Conservation (phyloP, 2,329 filamentous ascomycete species). For the Exophiala sp. region DNA sequence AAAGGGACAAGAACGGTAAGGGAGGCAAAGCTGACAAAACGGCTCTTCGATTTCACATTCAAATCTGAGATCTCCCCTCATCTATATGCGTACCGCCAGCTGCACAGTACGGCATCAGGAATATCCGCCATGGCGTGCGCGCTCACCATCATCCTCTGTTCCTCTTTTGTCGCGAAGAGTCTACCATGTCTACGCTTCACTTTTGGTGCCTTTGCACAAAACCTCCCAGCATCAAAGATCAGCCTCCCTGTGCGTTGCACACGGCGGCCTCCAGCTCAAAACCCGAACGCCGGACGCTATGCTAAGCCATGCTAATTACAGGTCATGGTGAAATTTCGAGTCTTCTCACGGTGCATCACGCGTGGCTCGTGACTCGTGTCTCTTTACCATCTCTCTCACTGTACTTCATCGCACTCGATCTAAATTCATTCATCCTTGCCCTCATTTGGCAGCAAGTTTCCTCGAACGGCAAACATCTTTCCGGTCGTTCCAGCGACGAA, state of each 20-base stretch:
- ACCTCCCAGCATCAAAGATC: background rate
- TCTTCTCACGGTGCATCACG: background rate
- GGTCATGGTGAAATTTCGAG: background rate
- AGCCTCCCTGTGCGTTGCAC: background rate
- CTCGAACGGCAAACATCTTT: slow-evolving; percentile 97
- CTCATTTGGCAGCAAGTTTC: slow-evolving; percentile 58
- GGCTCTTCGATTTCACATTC: too few species aligned
- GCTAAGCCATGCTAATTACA: slow-evolving; percentile 1
- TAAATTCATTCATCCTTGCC: slow-evolving; percentile 8
- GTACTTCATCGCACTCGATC: background rate
- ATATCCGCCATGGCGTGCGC: too few species aligned
- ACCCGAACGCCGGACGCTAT: slow-evolving; percentile 3
- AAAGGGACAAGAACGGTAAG: too few species aligned
- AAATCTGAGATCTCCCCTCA: too few species aligned
- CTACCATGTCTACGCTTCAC: too few species aligned
- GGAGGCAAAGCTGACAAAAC: too few species aligned
- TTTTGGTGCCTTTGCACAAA: too few species aligned
- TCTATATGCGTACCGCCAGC: too few species aligned
- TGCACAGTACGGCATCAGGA: too few species aligned
- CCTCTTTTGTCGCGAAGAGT: too few species aligned
- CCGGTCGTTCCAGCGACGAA: slow-evolving; percentile 87
- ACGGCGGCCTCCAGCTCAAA: background rate
- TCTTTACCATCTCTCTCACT: background rate
- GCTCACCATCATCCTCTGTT: too few species aligned
- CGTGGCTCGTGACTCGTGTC: background rate